Base-by-base conservation (phyloP, 108 stramenopile species). In the Nitzschia palea region DNA sequence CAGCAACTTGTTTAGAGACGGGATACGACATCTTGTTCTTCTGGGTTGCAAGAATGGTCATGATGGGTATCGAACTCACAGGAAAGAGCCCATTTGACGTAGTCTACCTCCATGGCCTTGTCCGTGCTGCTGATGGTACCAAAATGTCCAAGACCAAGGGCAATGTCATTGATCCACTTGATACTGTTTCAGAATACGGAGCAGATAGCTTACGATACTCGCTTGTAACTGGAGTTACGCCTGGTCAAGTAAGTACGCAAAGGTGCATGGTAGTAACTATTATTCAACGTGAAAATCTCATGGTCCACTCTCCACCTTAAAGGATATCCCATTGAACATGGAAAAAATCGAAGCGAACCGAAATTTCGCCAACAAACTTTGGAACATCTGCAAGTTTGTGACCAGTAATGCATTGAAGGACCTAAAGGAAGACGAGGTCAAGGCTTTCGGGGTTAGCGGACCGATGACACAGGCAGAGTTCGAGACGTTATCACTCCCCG, bases 91-190 rank as follows among this genome's bases (percentile, higher is more conserved):
- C 99, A n/a, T 99, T 99, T 76, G 67, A 87, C 53, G 89, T 88
- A 0, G 82, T 99, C 55, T 94, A 94, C 66, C 62, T 98, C 30
- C 96, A 97, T 70, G 95, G 93, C n/a, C 82, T 99, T 33, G 97
- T 99, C 27, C 91, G 97, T 37, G 98, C 97, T 61, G 88, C 82
- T 4, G 86, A 95, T 78, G 97, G 97, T 40, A 92, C 57, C 47
- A 99, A 99, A 81, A 99, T 99, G 99, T 95, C 94, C 50, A 99
- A 99, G 75, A 97, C 97, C 8, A 97, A 96, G 69, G 99, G 99
- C 20, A 99, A 99, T 65, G 99, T 99, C 4, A 79, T 99, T 33
- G 99, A 99, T 83, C 99, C 99, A 4, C 63, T 98, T 27, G 95
- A 96, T 61, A 97, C 97, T 35, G 96, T 98, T 22, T 94, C 90